Evolutionary conservation across 2,329 filamentous ascomycete species (phyloP).

Genomic region (Lomentospora prolificans): DNA sequence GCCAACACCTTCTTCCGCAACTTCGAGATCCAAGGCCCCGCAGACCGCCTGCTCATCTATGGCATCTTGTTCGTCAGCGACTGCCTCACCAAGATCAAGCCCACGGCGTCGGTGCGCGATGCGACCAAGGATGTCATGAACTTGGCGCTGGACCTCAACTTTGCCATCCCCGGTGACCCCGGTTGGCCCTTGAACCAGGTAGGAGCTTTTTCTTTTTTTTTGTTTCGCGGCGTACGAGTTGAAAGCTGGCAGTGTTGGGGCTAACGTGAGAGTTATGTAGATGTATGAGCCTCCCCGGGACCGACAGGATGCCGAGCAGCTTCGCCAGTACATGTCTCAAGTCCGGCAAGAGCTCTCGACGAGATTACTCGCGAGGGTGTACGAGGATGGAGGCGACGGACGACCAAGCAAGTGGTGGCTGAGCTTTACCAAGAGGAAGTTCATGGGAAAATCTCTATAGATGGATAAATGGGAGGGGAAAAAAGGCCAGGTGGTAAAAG

Average conservation of each 20-base stretch:
- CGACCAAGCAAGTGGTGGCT: conserved; percentile 85
- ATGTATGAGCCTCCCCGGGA: conserved; percentile 86
- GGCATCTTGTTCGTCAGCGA: conserved; percentile 93
- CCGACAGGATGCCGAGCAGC: conserved; percentile 77
- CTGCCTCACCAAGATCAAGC: conserved; percentile 78
- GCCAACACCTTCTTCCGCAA: conserved; percentile 99
- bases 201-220: conserved; percentile 10
- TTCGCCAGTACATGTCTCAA: conserved; percentile 85
- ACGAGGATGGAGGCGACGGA: conserved; percentile 64
- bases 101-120: conserved; percentile 51
- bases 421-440: conserved; percentile 98
- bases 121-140: conserved; percentile 73
- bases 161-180: conserved; percentile 88
- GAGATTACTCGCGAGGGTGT: conserved; percentile 76
- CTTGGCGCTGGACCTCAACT: conserved; percentile 82
- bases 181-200: conserved; percentile 88
- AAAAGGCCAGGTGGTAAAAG: neutral
- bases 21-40: conserved; percentile 96
- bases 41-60: conserved; percentile 90
- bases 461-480: neutral
- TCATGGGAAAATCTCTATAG: conserved; percentile 90
- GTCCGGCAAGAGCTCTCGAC: conserved; percentile 84
- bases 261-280: conserved; percentile 21
- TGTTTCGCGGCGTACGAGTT: neutral
- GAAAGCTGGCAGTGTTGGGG: too few species aligned